A percentile compares a stretch with the other conserved stretches of the same genome.
These are phyloP conservation scores for Amanita fuliginea DNA, from an alignment of 768 basidiomycete species.

Conservation along the genomic window DNA sequence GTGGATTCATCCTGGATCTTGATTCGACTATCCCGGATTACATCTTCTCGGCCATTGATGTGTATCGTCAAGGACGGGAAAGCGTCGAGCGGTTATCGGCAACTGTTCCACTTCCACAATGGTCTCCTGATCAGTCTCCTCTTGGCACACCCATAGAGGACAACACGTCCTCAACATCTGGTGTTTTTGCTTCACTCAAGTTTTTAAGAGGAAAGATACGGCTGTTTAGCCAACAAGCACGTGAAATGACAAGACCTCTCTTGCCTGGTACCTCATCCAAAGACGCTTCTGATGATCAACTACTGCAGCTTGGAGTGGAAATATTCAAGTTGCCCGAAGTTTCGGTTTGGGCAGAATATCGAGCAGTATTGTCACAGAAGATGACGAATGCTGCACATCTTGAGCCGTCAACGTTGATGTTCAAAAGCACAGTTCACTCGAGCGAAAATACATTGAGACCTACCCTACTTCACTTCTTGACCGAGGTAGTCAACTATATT, in stretches of 20 bases:
- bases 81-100: slow-evolving; percentile 57
- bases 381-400: slow-evolving; percentile 17
- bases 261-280: slow-evolving; percentile 25
- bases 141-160: slow-evolving; percentile 12
- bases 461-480: slow-evolving; percentile 74
- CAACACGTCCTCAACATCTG: slow-evolving; percentile 34
- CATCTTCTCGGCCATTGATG: slow-evolving; percentile 74
- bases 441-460: slow-evolving; percentile 82
- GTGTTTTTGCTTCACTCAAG: slow-evolving; percentile 51
- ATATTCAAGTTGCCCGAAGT: slow-evolving; percentile 65
- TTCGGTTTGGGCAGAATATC: slow-evolving; percentile 78
- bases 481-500: slow-evolving; percentile 59
- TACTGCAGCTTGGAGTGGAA: slow-evolving; percentile 45
- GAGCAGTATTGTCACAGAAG: slow-evolving; percentile 39
- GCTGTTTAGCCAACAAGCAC: slow-evolving; percentile 44
- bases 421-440: slow-evolving; percentile 83
- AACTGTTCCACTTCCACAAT: slow-evolving; percentile 36
- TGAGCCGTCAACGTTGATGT: slow-evolving; percentile 55
- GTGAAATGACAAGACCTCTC: slow-evolving; percentile 22
- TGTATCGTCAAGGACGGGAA: slow-evolving; percentile 74
- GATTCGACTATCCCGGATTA: slow-evolving; percentile 73
- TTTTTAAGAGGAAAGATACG: slow-evolving; percentile 83
- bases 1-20: slow-evolving; percentile 77
- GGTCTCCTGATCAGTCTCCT: slow-evolving; percentile 14
- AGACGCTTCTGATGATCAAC: slow-evolving; percentile 35